A percentile compares a stretch with the other conserved stretches of the same genome.
phyloP scores from a whole-genome alignment of 169 alveolate species.

The Toxoplasma gondii region DNA sequence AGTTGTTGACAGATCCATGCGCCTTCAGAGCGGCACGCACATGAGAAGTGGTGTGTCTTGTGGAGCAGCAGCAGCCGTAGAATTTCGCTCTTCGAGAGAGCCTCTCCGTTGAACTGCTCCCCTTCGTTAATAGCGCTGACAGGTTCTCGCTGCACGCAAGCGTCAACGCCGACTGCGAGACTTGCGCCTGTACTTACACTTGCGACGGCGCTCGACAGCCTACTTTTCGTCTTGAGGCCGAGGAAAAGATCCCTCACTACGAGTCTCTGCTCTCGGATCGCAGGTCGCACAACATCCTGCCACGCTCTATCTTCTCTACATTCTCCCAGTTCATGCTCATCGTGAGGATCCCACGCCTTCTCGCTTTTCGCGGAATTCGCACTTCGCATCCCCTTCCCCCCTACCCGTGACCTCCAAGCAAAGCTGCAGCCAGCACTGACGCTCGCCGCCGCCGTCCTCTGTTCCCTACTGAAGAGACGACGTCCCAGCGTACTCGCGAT shows the following conservation, averaged over 20 bases:
- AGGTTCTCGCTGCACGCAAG: no score
- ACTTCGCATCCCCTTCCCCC: not conserved
- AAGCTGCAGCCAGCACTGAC: not conserved
- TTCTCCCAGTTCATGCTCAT: not conserved
- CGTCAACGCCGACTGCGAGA: no score
- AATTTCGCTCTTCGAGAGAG: not conserved
- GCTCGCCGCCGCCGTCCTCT: not conserved
- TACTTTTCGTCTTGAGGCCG: not conserved
- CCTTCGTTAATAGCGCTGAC: no score
- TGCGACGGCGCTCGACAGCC: no score
- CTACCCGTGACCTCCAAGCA: not conserved
- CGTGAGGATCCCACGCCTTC: not conserved
- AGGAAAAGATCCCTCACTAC: not conserved
- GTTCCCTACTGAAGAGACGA: not conserved
- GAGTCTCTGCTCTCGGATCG: not conserved
- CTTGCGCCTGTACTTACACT: no score
- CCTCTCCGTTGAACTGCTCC: no score
- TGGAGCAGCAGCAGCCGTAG: slow-evolving; percentile 3
- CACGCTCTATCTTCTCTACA: not conserved
- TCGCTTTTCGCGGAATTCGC: no score
- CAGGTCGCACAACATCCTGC: not conserved
- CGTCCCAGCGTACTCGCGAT: not conserved
- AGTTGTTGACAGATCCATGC: not conserved
- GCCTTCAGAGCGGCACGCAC: not conserved
- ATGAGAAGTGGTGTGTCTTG: not conserved